Percentiles rank a stretch among this genome's conserved stretches.
phyloP scores from a whole-genome alignment of 441 rosid genomes.

The Populus hybrid region DNA sequence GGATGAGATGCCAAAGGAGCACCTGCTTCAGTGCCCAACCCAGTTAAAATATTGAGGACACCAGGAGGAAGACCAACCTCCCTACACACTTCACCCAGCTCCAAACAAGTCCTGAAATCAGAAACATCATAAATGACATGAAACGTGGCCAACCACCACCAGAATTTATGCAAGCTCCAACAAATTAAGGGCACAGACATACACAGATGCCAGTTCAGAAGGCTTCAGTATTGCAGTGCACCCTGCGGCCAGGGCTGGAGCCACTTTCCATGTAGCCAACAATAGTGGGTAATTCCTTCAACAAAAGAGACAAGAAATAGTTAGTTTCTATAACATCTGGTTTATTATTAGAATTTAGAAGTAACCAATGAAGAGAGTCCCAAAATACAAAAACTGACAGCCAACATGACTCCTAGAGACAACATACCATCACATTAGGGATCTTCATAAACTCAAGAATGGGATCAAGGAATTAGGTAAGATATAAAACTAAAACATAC shows the following conservation, averaged over 20 bases:
- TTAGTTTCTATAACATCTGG: no score
- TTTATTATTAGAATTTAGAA: background rate
- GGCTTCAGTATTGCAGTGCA: constrained; percentile 94
- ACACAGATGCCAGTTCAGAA: constrained; percentile 74
- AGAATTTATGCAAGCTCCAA: constrained; percentile 15
- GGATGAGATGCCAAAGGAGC: constrained; percentile 96
- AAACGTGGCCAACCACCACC: constrained; percentile 18
- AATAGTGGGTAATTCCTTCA: no score
- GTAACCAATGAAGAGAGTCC: background rate
- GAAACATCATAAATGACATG: no score
- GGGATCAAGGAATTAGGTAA: background rate
- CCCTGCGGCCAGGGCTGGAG: constrained; percentile 99
- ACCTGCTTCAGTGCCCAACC: constrained; percentile 96
- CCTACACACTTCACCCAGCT: constrained; percentile 84
- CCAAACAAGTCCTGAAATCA: constrained; percentile 93
- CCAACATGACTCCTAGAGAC: background rate
- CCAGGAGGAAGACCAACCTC: constrained; percentile 97
- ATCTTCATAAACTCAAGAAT: background rate
- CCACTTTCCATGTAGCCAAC: constrained; percentile 95
- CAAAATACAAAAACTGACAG: background rate
- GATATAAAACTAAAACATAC: background rate
- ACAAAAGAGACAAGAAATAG: no score
- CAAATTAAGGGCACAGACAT: constrained; percentile 2
- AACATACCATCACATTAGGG: background rate
- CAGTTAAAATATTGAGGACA: constrained; percentile 87